phyloP scores from a whole-genome alignment of 2,329 filamentous ascomycete species.

The Trichothecium roseum region DNA sequence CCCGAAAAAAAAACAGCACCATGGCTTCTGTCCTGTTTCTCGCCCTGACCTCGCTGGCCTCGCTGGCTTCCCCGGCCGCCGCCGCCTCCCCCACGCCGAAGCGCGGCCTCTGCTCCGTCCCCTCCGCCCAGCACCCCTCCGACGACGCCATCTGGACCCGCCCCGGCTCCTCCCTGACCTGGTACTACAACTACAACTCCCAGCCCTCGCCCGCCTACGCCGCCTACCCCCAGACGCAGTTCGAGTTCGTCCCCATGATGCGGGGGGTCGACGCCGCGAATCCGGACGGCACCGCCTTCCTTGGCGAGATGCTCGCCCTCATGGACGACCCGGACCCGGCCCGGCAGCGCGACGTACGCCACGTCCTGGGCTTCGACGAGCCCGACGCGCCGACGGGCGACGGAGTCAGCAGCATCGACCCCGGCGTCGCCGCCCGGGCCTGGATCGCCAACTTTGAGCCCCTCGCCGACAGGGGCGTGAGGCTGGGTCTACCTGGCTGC shows the following conservation, averaged over 20 bases:
- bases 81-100: constrained; percentile 3
- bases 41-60: too few relatives aligned
- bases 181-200: constrained; percentile 75
- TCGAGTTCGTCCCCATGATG: constrained; percentile 75
- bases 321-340: constrained; percentile 35
- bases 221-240: constrained; percentile 36
- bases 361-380: constrained; percentile 72
- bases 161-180: constrained; percentile 50
- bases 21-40: too few relatives aligned
- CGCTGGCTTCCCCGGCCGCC: too few relatives aligned
- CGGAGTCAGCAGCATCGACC: constrained; percentile 54
- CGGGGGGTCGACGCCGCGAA: constrained; percentile 49
- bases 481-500: constrained; percentile 60
- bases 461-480: constrained; percentile 51
- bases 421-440: constrained; percentile 49
- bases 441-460: constrained; percentile 68
- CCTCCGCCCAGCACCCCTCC: constrained; percentile 37
- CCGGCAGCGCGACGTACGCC: constrained; percentile 54
- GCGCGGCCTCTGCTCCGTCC: constrained; percentile 62
- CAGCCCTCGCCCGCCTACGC: constrained; percentile 43
- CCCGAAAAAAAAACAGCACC: too few relatives aligned
- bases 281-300: constrained; percentile 47
- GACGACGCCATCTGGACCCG: constrained; percentile 59
- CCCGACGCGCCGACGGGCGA: constrained; percentile 48
- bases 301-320: constrained; percentile 44